These are phyloP conservation scores for Epichloe typhina DNA, from an alignment of 2,329 filamentous ascomycete species.

Conservation along the genomic window DNA sequence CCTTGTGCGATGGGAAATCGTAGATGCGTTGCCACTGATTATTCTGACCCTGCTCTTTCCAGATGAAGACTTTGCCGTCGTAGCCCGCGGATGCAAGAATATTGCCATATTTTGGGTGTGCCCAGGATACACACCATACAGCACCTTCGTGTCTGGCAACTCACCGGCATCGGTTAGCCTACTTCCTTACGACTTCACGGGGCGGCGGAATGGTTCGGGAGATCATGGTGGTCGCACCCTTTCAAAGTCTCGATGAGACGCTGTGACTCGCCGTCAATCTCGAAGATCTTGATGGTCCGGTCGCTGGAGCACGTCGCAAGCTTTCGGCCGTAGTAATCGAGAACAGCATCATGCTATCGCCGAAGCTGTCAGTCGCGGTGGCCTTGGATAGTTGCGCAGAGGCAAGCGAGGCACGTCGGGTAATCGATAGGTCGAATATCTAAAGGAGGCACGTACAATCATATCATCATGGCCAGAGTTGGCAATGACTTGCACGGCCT, in stretches of 20 bases:
- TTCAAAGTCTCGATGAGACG: constrained; percentile 85
- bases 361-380: constrained; percentile 8
- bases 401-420: not conserved
- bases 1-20: constrained; percentile 87
- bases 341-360: constrained; percentile 79
- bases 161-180: constrained; percentile 7
- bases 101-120: constrained; percentile 95
- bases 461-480: constrained; percentile 78
- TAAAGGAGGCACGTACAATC: constrained; percentile 63
- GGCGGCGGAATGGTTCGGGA: too few relatives aligned
- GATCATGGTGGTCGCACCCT: constrained; percentile 45
- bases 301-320: constrained; percentile 96
- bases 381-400: not conserved
- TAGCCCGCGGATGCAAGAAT: constrained; percentile 93
- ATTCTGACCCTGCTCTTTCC: constrained; percentile 64
- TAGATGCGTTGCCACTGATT: constrained; percentile 75
- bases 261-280: constrained; percentile 88
- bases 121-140: constrained; percentile 97
- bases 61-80: constrained; percentile 97
- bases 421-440: not conserved
- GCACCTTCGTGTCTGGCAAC: constrained; percentile 74
- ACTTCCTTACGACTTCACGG: too few relatives aligned
- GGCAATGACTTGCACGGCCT: constrained; percentile 31
- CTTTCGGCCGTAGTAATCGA: constrained; percentile 95
- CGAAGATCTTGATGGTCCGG: constrained; percentile 98